phyloP scores from a whole-genome alignment of 345 rosid species.

The Populus deltoides region DNA sequence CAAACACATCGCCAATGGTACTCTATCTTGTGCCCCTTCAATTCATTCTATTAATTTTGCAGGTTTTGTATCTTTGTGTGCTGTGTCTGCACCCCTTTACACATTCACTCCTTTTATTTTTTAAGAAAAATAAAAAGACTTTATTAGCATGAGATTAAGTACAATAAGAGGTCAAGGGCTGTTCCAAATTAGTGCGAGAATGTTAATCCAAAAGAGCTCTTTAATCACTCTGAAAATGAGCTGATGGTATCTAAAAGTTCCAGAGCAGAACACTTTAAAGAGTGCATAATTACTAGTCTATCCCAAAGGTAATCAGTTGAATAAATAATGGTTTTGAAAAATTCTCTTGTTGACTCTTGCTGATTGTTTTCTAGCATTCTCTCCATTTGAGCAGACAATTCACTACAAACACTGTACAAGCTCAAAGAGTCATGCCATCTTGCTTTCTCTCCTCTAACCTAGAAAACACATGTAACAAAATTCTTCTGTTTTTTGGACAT shows the following conservation, averaged over 20 bases:
- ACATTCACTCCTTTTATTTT: neutral
- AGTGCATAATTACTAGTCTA: neutral
- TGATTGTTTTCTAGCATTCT: neutral
- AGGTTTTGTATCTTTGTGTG: neutral
- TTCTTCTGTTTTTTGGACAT: neutral
- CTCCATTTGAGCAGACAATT: neutral
- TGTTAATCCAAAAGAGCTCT: neutral
- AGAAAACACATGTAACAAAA: neutral
- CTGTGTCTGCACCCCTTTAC: neutral
- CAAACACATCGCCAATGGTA: slow-evolving; percentile 79
- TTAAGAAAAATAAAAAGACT: neutral
- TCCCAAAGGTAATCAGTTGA: neutral
- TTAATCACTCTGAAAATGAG: neutral
- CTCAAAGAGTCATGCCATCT: neutral
- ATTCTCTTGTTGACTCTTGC: neutral
- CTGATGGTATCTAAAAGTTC: neutral
- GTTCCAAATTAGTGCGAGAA: neutral
- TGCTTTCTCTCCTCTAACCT: neutral
- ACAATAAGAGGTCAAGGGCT: neutral
- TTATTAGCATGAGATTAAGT: neutral
- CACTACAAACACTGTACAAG: neutral
- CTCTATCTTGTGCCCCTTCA: slow-evolving; percentile 9
- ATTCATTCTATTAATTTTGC: neutral
- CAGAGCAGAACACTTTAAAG: neutral
- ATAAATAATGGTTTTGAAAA: neutral